Evolutionary conservation across 345 rosid species (phyloP).

Genomic region (Limnanthes douglasii): DNA sequence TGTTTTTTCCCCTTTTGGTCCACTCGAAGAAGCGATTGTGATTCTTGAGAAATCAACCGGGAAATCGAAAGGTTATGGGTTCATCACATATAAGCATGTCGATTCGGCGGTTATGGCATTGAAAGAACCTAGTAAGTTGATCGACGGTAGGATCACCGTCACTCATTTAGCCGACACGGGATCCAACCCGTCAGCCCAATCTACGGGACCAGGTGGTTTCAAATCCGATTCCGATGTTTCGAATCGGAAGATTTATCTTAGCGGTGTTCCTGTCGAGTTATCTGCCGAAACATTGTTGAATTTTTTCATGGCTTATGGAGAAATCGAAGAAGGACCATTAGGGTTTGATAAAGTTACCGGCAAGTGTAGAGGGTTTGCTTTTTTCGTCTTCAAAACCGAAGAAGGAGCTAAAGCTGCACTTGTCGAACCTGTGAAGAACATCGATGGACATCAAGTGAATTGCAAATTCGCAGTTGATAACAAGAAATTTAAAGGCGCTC

Average conservation of each 20-base stretch:
- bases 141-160: slow-evolving; percentile 22
- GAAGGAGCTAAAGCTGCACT: slow-evolving; percentile 25
- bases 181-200: too few species aligned
- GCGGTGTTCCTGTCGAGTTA: slow-evolving; percentile 20
- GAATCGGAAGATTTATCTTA: slow-evolving; percentile 24
- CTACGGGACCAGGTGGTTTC: too few species aligned
- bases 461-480: slow-evolving; percentile 13
- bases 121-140: slow-evolving; percentile 27
- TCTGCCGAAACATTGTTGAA: slow-evolving; percentile 19
- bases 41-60: slow-evolving; percentile 14
- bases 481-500: slow-evolving; percentile 7
- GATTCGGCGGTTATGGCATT: slow-evolving; percentile 9
- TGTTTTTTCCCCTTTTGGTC: neutral
- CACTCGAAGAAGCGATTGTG: slow-evolving; percentile 1
- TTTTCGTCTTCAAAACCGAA: slow-evolving; percentile 25
- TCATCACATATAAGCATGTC: slow-evolving; percentile 10
- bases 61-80: slow-evolving; percentile 15
- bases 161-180: slow-evolving; percentile 20
- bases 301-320: slow-evolving; percentile 18
- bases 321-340: slow-evolving; percentile 32
- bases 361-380: slow-evolving; percentile 25
- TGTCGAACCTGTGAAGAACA: slow-evolving; percentile 18
- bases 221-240: slow-evolving; percentile 7
- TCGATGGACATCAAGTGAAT: slow-evolving; percentile 23
- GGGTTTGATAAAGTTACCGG: slow-evolving; percentile 31